Base-by-base conservation (phyloP, 176 grass and related monocot species). In the Coix lacrymajobi region DNA sequence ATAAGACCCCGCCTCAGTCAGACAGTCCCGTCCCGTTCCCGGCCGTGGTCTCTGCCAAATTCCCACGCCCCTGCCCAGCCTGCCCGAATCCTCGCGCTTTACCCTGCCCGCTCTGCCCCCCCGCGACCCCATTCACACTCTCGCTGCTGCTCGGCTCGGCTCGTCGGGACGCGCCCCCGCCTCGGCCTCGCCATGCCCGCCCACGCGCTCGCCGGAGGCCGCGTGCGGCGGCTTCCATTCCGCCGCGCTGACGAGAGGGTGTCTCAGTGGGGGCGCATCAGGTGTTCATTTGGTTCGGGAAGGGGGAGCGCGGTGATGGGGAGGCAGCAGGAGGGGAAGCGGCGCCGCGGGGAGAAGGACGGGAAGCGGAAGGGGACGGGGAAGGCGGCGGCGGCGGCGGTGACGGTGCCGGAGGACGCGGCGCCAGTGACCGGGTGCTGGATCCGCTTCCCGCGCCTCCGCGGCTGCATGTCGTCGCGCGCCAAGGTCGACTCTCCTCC, bases 401-500 rank as follows among this genome's bases (percentile, higher is more conserved):
- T 7, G 56, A 22, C 30, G 65, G 45, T 64, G 73, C 75, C 77
- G 63, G 87, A 92, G 32, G 85, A 86, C 29, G 87, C 46, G 69
- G 86, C 51, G 65, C 79, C 79, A 52, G 79, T 89, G 36, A 78
- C 72, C 24, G 92, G 92, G 39, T 93, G 96, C 82, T 98, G 96
- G 96, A 95, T 95, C 94, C 94, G 86, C 76, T 71, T 95, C 72
- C 91, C 85, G 17, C 82, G 84, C 54, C 84, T 93, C 43, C 79
- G 85, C 32, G 85, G 89, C 75, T 98, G 96, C 89, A 93, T 98
- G 54, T 85, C 92, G 7, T 88, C 91, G 77, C 92, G 93, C 87
- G 86, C 96, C 85, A 98, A 93, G 76, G 93, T 98, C 68, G 92
- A 92, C 84, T 77, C n/a, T n/a, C 88, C n/a, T 85, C 96, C 72